Evolutionary conservation across 2,329 filamentous ascomycete genomes (phyloP).

Genomic region (Achaetomium macrosporum): DNA sequence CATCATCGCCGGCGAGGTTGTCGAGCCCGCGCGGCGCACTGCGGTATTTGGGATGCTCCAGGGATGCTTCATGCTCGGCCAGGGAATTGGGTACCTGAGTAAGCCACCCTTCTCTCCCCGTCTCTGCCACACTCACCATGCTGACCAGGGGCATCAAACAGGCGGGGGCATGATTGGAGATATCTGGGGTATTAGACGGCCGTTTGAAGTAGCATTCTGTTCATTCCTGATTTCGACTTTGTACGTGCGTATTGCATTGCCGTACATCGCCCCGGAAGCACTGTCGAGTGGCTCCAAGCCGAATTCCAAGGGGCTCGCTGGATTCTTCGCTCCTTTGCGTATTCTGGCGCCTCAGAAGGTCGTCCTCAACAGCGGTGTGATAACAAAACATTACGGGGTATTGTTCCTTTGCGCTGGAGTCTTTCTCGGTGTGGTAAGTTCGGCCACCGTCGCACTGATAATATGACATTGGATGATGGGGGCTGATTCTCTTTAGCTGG

Average conservation of each 20-base stretch:
- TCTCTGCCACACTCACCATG: background rate
- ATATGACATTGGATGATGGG: background rate
- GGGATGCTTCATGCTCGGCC: conserved; percentile 62
- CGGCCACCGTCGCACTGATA: background rate
- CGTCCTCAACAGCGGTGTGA: conserved; percentile 43
- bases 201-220: conserved; percentile 58
- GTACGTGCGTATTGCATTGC: conserved; percentile 39
- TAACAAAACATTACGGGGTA: conserved; percentile 54
- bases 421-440: conserved; percentile 56
- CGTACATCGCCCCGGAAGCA: conserved; percentile 45
- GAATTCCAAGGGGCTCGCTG: conserved; percentile 36
- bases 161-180: conserved; percentile 61
- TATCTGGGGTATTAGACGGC: conserved; percentile 54
- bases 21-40: conserved; percentile 54
- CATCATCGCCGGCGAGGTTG: conserved; percentile 60
- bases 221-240: conserved; percentile 45
- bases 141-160: conserved; percentile 22
- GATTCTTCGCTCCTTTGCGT: conserved; percentile 58
- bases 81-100: conserved; percentile 57
- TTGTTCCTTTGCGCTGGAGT: conserved; percentile 59
- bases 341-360: conserved; percentile 56
- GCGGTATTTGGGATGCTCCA: conserved; percentile 60
- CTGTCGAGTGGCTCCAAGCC: conserved; percentile 31
- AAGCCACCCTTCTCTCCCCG: conserved; percentile 20
- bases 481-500: conserved; percentile 37